phyloP scores from a whole-genome alignment of 2,329 filamentous ascomycete genomes.

The Trichoderma sp. region DNA sequence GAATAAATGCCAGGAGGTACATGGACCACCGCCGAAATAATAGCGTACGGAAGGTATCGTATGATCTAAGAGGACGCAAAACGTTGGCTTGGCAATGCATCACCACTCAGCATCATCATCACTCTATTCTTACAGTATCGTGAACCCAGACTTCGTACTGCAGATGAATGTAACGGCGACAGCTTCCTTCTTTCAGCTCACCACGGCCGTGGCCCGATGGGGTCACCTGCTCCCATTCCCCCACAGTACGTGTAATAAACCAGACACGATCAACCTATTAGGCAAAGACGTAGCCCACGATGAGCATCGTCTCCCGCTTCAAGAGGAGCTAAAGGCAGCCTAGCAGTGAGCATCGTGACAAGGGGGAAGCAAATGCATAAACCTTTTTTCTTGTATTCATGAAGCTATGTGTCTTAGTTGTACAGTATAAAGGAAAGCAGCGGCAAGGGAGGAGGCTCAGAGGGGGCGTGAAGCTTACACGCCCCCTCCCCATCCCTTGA shows the following conservation, averaged over 20 bases:
- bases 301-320: background rate
- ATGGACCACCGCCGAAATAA: background rate
- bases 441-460: background rate
- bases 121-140: background rate
- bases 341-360: background rate
- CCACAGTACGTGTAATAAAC: background rate
- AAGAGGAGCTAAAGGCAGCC: background rate
- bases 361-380: background rate
- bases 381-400: background rate
- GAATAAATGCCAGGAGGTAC: background rate
- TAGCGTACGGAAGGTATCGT: background rate
- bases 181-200: background rate
- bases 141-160: background rate
- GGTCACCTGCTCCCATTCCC: slow-evolving; percentile 1
- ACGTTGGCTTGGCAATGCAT: background rate
- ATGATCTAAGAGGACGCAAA: background rate
- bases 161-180: background rate
- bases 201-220: slow-evolving; percentile 8
- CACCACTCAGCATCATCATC: background rate
- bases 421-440: background rate
- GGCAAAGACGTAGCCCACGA: background rate
- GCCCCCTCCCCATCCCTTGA: background rate
- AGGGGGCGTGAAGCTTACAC: background rate
- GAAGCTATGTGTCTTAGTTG: background rate
- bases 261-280: background rate